These are phyloP conservation scores for Moringa oleifera DNA, from an alignment of 345 rosid species.

Conservation along the genomic window DNA sequence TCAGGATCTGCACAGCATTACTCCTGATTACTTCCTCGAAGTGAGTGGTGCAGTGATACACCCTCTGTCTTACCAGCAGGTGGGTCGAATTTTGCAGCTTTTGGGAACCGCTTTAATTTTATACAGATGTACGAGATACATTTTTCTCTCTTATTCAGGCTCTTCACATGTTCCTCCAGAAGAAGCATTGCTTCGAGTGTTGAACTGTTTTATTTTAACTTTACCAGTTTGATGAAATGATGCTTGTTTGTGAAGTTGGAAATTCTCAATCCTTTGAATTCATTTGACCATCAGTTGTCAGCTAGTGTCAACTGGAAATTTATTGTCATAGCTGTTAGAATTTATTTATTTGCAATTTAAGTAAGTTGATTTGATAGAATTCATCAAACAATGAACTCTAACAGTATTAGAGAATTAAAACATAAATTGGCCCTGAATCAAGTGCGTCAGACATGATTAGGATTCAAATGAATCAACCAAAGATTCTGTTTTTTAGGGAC, in stretches of 20 bases:
- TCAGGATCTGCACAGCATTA: slow-evolving; percentile 86
- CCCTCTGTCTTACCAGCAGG: slow-evolving; percentile 96
- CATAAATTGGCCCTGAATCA: too few species aligned
- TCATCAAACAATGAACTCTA: too few species aligned
- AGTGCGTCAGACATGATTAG: too few species aligned
- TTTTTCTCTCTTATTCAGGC: slow-evolving; percentile 2
- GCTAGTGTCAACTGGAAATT: neutral
- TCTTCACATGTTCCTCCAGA: neutral
- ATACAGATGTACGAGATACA: neutral
- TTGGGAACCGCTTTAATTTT: neutral
- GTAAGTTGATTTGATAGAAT: too few species aligned
- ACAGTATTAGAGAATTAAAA: too few species aligned
- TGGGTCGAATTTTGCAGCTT: slow-evolving; percentile 19
- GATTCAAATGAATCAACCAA: too few species aligned
- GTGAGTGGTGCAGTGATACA: slow-evolving; percentile 93
- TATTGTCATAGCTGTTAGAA: too few species aligned
- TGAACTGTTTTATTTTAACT: too few species aligned
- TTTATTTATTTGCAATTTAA: too few species aligned
- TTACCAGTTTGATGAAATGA: neutral
- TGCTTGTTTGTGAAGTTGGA: neutral
- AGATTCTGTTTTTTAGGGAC: too few species aligned
- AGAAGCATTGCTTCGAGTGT: neutral
- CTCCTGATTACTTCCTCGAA: slow-evolving; percentile 87
- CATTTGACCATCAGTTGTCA: neutral
- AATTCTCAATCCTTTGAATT: neutral